Evolutionary conservation across 345 rosid species (phyloP).

Genomic region (Lepidium aucheri): DNA sequence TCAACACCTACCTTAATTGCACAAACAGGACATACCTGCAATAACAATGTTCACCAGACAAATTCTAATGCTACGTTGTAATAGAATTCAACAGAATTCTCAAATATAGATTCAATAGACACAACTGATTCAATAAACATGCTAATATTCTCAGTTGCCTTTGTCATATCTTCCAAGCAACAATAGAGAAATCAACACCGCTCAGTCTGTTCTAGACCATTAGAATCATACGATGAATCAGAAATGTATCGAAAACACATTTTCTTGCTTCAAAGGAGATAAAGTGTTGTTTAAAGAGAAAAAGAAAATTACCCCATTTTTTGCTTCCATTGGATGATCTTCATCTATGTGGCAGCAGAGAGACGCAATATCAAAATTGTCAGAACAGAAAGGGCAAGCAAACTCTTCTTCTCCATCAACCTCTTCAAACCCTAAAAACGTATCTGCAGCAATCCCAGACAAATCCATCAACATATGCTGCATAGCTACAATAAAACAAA

Average conservation of each 20-base stretch:
- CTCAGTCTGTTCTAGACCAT: not conserved
- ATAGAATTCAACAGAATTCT: not conserved
- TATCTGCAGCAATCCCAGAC: constrained; percentile 56
- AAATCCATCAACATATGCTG: not conserved
- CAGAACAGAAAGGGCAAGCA: constrained; percentile 92
- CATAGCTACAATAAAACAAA: not conserved
- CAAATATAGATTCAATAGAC: not conserved
- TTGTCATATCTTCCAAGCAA: not conserved
- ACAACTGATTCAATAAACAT: not conserved
- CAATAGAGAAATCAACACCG: not conserved
- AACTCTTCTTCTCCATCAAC: constrained; percentile 87
- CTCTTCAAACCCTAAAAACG: constrained; percentile 79
- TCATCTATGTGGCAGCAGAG: constrained; percentile 92
- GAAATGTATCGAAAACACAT: not conserved
- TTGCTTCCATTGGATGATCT: constrained; percentile 79
- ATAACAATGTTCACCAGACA: not conserved
- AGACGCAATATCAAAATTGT: constrained; percentile 79
- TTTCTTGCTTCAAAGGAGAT: not conserved
- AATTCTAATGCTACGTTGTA: not conserved
- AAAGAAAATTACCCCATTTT: constrained; percentile 54
- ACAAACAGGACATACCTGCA: constrained; percentile 95
- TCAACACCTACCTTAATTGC: constrained; percentile 80
- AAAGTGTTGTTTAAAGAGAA: not conserved
- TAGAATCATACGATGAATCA: not conserved
- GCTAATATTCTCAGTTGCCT: too few species aligned